Evolutionary conservation across 805 yeast genomes (phyloP), one percentile per base, ranked within the genome.

Genomic region (Suhomyces xylopsoci): DNA sequence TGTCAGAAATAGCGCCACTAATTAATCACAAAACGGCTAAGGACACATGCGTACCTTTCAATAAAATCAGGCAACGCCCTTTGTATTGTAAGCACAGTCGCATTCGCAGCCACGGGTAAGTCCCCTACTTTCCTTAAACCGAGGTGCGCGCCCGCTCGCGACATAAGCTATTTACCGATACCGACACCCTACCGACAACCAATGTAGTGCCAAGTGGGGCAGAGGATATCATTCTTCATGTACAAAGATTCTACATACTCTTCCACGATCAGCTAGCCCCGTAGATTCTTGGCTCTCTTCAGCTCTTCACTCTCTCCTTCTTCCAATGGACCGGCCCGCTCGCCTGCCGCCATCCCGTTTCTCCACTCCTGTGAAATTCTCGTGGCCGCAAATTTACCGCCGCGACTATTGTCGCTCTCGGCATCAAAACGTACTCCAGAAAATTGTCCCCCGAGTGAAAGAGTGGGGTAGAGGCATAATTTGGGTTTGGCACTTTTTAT

Each of bases 391-490:
- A 38, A 7, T 2, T 38, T 17, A 7, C 42, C 42, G n/a, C 24
- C 42, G 24, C 42, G 42, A 7, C 42, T 17, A 38, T 17, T 19
- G 42, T 38, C 42, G 42, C 42, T 38, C 24, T 38, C 42, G 42
- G 42, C 42, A 38, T 10, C 24, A 36, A 36, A 36, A 7, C 17
- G 10, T 9, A 17, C 42, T 38, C 42, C 41, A 36, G 9, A 38
- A 38, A 17, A 17, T n/a, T 22, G 15, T 44, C 26, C 45, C 19
- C 17, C 34, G 24, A 15, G 43, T 15, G 22, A 47, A 47, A 47
- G 40, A 47, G 50, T 47, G 50, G 50, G 50, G 50, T 47, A 47
- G 28, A n/a, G 28, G 14, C 32, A 38, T 19, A 38, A 17, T 17
- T n/a, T 38, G 7, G 7, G 6, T 19, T 17, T 38, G 42, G 12